These are phyloP conservation scores for Wickerhamiella infanticola DNA, from an alignment of 1,139 yeast species.

Conservation along the genomic window DNA sequence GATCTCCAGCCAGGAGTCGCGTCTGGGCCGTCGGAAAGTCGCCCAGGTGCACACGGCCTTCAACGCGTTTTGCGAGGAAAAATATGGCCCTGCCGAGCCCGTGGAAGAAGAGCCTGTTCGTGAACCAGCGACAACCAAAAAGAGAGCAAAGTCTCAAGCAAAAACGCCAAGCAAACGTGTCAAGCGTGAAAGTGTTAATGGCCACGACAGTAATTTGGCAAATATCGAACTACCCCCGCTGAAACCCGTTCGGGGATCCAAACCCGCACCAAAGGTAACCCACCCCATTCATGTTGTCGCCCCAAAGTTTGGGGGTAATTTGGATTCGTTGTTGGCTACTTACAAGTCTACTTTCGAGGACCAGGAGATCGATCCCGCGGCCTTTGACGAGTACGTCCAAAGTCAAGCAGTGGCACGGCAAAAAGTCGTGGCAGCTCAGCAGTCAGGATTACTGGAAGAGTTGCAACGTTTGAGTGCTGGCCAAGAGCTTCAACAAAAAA, in stretches of 20 bases:
- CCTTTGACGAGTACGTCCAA: constrained; percentile 33
- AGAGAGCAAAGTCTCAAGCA: not conserved
- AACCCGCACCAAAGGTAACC: constrained; percentile 29
- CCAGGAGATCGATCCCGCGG: constrained; percentile 39
- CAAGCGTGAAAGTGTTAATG: not conserved
- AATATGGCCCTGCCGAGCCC: not conserved
- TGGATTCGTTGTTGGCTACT: constrained; percentile 34
- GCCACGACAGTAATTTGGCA: not conserved
- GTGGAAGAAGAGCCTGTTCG: not conserved
- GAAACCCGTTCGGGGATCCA: not conserved
- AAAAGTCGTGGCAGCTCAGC: constrained; percentile 41
- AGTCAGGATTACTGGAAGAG: constrained; percentile 26
- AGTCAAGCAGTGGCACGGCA: constrained; percentile 30
- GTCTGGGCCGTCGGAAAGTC: constrained; percentile 11
- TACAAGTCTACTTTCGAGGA: constrained; percentile 34
- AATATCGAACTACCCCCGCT: not conserved
- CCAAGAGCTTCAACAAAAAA: constrained; percentile 33
- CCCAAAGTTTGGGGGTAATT: constrained; percentile 26
- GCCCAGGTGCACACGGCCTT: constrained; percentile 5
- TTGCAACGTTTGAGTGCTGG: constrained; percentile 33
- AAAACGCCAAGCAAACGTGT: not conserved
- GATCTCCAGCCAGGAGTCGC: constrained; percentile 9
- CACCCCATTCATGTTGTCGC: constrained; percentile 56
- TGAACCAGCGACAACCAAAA: not conserved
- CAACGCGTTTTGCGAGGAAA: not conserved